A percentile compares a stretch with the other conserved stretches of the same genome.
phyloP scores from a whole-genome alignment of 257 asterid species.

The Solanum pinnatisectum region DNA sequence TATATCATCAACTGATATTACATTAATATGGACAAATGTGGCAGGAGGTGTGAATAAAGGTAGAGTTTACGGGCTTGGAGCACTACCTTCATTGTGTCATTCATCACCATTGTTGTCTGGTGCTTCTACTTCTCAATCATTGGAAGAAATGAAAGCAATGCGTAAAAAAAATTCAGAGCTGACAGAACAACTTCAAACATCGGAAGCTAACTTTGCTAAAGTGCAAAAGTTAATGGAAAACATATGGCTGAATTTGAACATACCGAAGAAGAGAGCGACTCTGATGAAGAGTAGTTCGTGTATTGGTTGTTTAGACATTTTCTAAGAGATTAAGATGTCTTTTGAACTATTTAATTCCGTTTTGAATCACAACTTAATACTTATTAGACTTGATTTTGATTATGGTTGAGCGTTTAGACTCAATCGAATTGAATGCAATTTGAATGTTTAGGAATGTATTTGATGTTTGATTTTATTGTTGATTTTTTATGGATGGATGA shows the following conservation, averaged over 20 bases:
- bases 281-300: not conserved
- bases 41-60: not conserved
- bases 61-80: not conserved
- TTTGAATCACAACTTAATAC: no score
- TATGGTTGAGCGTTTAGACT: no score
- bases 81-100: not conserved
- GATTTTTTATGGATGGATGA: no score
- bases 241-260: not conserved
- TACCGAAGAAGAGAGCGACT: not conserved
- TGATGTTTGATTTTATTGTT: no score
- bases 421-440: no score
- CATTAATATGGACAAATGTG: no score
- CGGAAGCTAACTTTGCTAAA: not conserved
- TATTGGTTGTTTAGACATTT: not conserved
- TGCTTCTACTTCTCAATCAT: not conserved
- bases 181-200: not conserved
- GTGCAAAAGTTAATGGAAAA: not conserved
- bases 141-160: not conserved
- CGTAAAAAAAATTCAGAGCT: not conserved
- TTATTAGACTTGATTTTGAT: no score
- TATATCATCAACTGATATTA: no score
- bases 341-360: no score
- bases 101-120: not conserved
- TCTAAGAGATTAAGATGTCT: not conserved
- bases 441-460: no score